Percentiles rank a stretch among this genome's conserved stretches.
These are phyloP conservation scores for Lipomyces japonicus DNA, from an alignment of 805 yeast species.

Conservation along the genomic window DNA sequence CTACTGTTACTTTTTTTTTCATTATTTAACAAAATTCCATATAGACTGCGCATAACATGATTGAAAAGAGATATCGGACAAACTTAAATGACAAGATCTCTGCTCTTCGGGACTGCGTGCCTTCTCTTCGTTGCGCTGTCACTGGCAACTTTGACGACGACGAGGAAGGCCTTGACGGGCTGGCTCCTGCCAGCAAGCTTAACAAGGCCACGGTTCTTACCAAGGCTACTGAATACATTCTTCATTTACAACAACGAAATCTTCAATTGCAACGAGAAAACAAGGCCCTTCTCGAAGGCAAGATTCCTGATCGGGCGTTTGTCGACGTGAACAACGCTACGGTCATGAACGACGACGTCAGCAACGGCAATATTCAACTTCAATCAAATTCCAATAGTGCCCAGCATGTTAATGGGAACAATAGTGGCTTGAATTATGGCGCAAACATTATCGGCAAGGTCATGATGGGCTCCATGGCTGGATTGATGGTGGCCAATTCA, in stretches of 20 bases:
- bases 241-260: conserved; percentile 64
- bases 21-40: conserved; percentile 35
- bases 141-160: conserved; percentile 34
- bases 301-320: conserved; percentile 13
- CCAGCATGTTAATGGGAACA: background rate
- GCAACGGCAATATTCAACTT: background rate
- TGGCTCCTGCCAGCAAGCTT: conserved; percentile 68
- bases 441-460: conserved; percentile 31
- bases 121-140: conserved; percentile 63
- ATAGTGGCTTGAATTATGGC: background rate
- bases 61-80: conserved; percentile 75
- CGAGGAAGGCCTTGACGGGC: conserved; percentile 63
- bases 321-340: background rate
- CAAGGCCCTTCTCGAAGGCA: conserved; percentile 42
- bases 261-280: conserved; percentile 49
- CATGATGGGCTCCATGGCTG: conserved; percentile 41
- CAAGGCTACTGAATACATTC: conserved; percentile 76
- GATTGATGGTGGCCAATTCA: conserved; percentile 35
- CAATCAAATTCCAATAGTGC: background rate
- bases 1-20: background rate
- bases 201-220: conserved; percentile 75
- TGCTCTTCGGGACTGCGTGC: conserved; percentile 72
- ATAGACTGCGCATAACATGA: conserved; percentile 69
- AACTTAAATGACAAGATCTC: conserved; percentile 69
- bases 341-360: background rate